phyloP scores from a whole-genome alignment of 371 early-diverging fungal genomes.

The Massospora cicadina region DNA sequence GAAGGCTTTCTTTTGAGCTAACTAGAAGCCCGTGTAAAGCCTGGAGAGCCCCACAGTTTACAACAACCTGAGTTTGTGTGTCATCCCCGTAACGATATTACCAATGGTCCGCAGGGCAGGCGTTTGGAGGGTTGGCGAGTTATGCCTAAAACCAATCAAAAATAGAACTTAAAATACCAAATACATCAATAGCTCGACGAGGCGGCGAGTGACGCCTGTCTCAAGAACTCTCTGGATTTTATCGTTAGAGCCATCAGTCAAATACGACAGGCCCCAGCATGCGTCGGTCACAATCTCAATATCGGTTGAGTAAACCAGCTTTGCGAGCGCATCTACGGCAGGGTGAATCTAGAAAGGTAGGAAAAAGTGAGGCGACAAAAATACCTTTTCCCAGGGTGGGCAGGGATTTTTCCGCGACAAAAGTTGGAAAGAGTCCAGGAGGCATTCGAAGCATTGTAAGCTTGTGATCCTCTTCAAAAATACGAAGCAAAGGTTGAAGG shows the following conservation, averaged over 20 bases:
- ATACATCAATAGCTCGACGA: slow-evolving; percentile 77
- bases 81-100: slow-evolving; percentile 99
- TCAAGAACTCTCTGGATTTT: slow-evolving; percentile 94
- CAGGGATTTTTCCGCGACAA: slow-evolving; percentile 95
- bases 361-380: slow-evolving; percentile 9
- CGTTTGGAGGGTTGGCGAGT: slow-evolving; percentile 74
- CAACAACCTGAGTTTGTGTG: slow-evolving; percentile 86
- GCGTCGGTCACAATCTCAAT: slow-evolving; percentile 95
- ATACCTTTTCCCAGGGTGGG: slow-evolving; percentile 73
- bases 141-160: slow-evolving; percentile 25
- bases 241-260: slow-evolving; percentile 89
- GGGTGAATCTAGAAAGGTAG: slow-evolving; percentile 42
- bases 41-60: slow-evolving; percentile 76
- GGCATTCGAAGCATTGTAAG: slow-evolving; percentile 89
- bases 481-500: slow-evolving; percentile 56
- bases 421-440: slow-evolving; percentile 99
- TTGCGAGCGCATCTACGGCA: slow-evolving; percentile 74
- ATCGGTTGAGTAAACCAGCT: slow-evolving; percentile 75
- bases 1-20: slow-evolving; percentile 80
- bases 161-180: slow-evolving; percentile 1
- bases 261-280: slow-evolving; percentile 99
- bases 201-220: slow-evolving; percentile 80
- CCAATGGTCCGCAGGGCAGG: slow-evolving; percentile 97
- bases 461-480: slow-evolving; percentile 76
- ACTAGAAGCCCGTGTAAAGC: slow-evolving; percentile 65